These are phyloP conservation scores for Imleria badia DNA, from an alignment of 768 basidiomycete genomes.

Conservation along the genomic window DNA sequence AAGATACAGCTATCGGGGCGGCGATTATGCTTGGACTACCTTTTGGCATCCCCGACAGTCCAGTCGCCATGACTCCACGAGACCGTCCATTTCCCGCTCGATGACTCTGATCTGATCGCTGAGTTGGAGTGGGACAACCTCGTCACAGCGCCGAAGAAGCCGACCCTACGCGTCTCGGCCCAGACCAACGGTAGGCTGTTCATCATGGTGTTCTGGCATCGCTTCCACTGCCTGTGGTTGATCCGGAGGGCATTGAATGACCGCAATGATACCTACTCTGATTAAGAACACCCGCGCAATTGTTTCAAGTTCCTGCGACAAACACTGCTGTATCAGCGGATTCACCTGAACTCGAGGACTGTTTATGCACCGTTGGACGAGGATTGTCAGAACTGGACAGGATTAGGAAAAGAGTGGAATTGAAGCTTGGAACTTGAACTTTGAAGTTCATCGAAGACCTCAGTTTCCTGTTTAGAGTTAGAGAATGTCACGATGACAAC, in stretches of 20 bases:
- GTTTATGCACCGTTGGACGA: not conserved
- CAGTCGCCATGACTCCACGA: constrained; percentile 9
- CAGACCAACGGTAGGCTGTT: constrained; percentile 3
- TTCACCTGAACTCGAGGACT: too few relatives aligned
- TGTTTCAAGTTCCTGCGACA: too few relatives aligned
- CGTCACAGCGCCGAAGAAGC: constrained; percentile 1
- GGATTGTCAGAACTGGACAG: constrained; percentile 5
- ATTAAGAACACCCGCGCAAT: too few relatives aligned
- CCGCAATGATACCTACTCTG: too few relatives aligned
- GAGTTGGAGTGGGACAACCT: not conserved
- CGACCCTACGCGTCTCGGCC: not conserved
- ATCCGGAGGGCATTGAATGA: constrained; percentile 4
- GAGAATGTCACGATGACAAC: too few relatives aligned
- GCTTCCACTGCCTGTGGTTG: constrained; percentile 4
- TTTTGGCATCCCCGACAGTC: not conserved
- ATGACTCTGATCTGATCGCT: not conserved
- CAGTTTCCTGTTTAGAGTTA: too few relatives aligned
- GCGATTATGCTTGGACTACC: not conserved
- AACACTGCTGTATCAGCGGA: too few relatives aligned
- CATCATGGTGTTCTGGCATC: not conserved
- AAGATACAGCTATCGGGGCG: not conserved
- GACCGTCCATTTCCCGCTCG: not conserved
- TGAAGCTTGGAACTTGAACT: not conserved
- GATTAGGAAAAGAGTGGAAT: constrained; percentile 10
- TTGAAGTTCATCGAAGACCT: too few relatives aligned